Evolutionary conservation across 192 early-diverging fungal genomes (phyloP), one percentile per base, ranked within the genome.

Genomic region (Backusella tuberculispora): DNA sequence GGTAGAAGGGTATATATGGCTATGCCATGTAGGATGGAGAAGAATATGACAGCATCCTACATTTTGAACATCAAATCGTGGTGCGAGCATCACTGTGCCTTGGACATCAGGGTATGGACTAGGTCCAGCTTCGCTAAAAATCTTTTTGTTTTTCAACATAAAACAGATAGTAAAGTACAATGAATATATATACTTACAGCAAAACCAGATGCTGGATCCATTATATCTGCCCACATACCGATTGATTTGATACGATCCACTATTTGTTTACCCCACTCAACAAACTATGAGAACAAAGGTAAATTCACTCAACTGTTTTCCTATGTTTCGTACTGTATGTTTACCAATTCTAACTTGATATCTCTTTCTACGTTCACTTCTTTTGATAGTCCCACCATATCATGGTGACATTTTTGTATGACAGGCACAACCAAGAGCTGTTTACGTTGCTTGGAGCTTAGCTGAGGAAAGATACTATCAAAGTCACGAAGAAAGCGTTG

Each of bases 41-140:
- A 98, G 72, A 15, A 97, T 88, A 74, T 90, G 85, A 74, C 97
- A 98, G 71, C 89, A 94, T 17, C 95, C 94, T 17, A 92, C 88
- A 74, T 92, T 93, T 53, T 93, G 84, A 3, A 91, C 88, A 14
- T 85, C 81, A 77, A 97, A 98, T 69, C 68, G 43, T 50, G 89
- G 87, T 77, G 97, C 77, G 19, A 98, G 84, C 14, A 85, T 70
- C 53, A 90, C 86, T 9, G 91, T 87, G 15, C 94, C 94, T 34
- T 95, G 91, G 15, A 98, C 95, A 74, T 98, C 97, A 12, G 97
- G 95, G 75, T 96, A 98, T 13, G 92, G 86, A 47, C 87, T 86
- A 12, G 92, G 86, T 14, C 95, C 95, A 46, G 90, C 85, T 12
- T 84, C 75, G 5, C 89, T 90, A 75, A 88, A 91, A 21, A 91